Evolutionary conservation across 78 protist species (phyloP), one percentile per base, ranked within the genome.

Genomic region (Anaeramoeba flamelloides): DNA sequence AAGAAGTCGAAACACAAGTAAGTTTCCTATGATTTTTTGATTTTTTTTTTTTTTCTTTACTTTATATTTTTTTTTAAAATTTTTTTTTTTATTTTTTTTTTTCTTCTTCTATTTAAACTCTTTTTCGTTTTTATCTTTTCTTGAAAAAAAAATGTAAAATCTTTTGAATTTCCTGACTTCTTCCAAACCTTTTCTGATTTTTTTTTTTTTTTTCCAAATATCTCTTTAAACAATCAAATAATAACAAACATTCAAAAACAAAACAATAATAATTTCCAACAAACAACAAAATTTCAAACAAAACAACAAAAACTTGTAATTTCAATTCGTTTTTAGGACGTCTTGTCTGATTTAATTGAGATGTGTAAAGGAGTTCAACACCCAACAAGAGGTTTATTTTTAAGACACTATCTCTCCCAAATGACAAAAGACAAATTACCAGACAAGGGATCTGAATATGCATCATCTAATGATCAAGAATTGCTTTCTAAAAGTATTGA

Each of bases 331-430:
- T 34, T 78, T 77, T 39, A 79, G 78, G 76, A 80, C 33, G 74
- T 64, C 38, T 1, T 75, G 41, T 1, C 31, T 79, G 99, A 95
- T 77, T 85, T 95, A 33, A 94, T 93, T 32, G 98, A 97, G 78
- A 93, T 94, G 98, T 94, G 96, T 86, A 81, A 94, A 1, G 98
- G 99, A 37, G 83, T 81, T 3, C 77, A 2, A 26, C 99, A 97
- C 79, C 99, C 99, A 39, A 91, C 92, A 74, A 86, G 99, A 22
- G 98, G 98, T 38, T 89, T 96, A 3, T 96, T 96, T 83, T 79
- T 96, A 41, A 86, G 99, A 77, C 78, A 90, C 85, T 96, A 93
- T 77, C 89, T 96, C 37, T 65, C 88, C 39, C 88, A 87, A 80
- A 41, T 83, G 40, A 83, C 89, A 31, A 83, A 87, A 83, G 92